Percentiles rank a stretch among this genome's conserved stretches.
phyloP scores from a whole-genome alignment of 768 basidiomycete genomes.

The Hebeloma cylindrosporum region DNA sequence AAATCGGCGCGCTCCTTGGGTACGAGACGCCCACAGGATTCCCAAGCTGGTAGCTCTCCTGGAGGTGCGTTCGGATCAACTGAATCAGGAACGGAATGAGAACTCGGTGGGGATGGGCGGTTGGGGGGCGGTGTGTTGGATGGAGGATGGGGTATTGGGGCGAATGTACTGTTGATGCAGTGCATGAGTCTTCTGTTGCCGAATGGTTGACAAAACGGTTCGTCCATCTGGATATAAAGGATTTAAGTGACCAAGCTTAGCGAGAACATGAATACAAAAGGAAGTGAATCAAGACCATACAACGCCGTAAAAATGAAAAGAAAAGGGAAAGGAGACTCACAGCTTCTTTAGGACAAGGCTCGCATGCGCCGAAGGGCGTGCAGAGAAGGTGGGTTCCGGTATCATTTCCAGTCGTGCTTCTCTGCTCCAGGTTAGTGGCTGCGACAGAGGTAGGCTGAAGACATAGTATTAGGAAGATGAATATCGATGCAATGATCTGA shows the following conservation, averaged over 20 bases:
- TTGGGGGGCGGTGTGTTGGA: slow-evolving; percentile 6
- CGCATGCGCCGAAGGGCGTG: slow-evolving; percentile 27
- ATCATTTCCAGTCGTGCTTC: slow-evolving; percentile 25
- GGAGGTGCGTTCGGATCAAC: slow-evolving; percentile 23
- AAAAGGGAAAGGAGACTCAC: slow-evolving; percentile 38
- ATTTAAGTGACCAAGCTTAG: slow-evolving; percentile 1
- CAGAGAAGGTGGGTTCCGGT: slow-evolving; percentile 25
- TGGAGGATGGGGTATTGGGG: slow-evolving; percentile 20
- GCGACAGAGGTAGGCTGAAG: too few relatives aligned
- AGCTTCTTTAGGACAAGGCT: slow-evolving; percentile 56
- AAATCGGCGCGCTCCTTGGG: slow-evolving; percentile 81
- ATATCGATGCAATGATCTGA: too few relatives aligned
- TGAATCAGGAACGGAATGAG: slow-evolving; percentile 23
- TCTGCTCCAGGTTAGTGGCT: too few relatives aligned
- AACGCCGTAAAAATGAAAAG: too few relatives aligned
- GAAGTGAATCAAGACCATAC: too few relatives aligned
- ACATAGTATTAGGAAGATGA: too few relatives aligned
- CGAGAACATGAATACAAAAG: too few relatives aligned
- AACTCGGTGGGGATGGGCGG: too few relatives aligned
- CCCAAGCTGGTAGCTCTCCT: slow-evolving; percentile 83
- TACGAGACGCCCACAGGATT: slow-evolving; percentile 87
- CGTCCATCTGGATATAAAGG: slow-evolving; percentile 52
- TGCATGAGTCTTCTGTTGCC: slow-evolving; percentile 91
- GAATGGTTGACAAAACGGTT: slow-evolving; percentile 95
- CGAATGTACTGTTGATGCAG: slow-evolving; percentile 50